Evolutionary conservation across 2,329 filamentous ascomycete genomes (phyloP), one percentile per base, ranked within the genome.

Genomic region (Xylaria sp.): DNA sequence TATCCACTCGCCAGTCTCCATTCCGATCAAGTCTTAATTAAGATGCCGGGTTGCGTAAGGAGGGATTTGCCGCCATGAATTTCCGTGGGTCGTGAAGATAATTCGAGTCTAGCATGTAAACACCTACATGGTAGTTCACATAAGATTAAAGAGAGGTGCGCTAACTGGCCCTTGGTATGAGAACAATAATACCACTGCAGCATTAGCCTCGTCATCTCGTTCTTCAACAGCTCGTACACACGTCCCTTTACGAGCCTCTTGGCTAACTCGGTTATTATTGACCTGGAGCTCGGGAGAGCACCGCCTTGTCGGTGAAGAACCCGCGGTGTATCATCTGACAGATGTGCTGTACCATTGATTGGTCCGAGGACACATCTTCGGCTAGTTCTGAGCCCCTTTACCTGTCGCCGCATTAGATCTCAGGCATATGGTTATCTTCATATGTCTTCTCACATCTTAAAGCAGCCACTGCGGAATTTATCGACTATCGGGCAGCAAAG

Each of bases 1-100:
- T 46, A 34, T 34, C 64, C 57, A 67, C 65, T 37, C n/a, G 52
- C 39, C 28, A 28, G 37, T 57, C 37, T 48, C 28, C 18, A 59
- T 46, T 15, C 60, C 23, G 46, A 12, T n/a, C 59, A 46, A 13
- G 39, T 60, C 60, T 60, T 15, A 48, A 55, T 55, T 41, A 60
- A 28, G 48, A 58, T 52, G 52, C 52, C 52, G 52, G 31, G 20
- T 20, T 55, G 28, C 34, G 31, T 44, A 31, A 58, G 54, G 28
- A 31, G 31, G 34, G 18, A 23, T 20, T 48, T 15, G 25, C 39
- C 39, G 41, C 5, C n/a, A 25, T 37, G 10, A 34, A 3, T 20
- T 48, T 48, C 20, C 37, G 37, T 56, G 39, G 48, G 50, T 48
- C 48, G 25, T 34, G 34, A 58, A 41, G 37, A 46, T 48, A 44